Evolutionary conservation across 768 basidiomycete species (phyloP), one percentile per base, ranked within the genome.

Genomic region (Phanerodontia chrysosporium): DNA sequence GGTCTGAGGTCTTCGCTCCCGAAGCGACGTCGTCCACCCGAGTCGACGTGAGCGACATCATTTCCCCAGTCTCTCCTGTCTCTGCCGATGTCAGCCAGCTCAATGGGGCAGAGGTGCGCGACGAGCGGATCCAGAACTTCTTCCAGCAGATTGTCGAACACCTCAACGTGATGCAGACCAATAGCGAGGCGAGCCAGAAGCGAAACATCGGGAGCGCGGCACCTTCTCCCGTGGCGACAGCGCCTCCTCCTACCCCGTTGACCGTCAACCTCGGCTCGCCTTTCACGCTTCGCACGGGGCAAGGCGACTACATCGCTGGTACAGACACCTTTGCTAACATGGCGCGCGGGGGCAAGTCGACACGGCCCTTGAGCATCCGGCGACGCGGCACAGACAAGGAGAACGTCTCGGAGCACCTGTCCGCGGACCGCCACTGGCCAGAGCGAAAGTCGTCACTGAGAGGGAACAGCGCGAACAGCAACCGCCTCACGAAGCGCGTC

Each of bases 121-220:
- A 94, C 66, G 83, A 83, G 54, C 85, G 82, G 46, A 84, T 96
- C 66, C 90, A 93, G 64, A 74, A 83, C 48, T 95, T 95, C 75
- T 91, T 95, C 72, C 80, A 89, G 56, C 90, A 95, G 70, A 86
- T 95, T 48, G 89, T 86, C 8, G 83, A 88, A 49, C 90, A 91
- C 68, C 81, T 95, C 57, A 85, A 87, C 65, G 80, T 81, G 45
- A 84, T 93, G 75, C 85, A 89, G 66, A 76, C 79, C 28, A 22
- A 29, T 25, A 44, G 45, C 46, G 3, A 12, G 44, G 21, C 56
- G 24, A n/a, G 27, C 35, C 32, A 55, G 28, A 32, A 56, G 30
- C 45, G 44, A 6, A 18, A 21, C 1, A 55, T 22, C 24, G 45
- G 51, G 22, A 28, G 52, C 16, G 10, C 62, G 5, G 36, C 45